Conservation (phyloP, 768 basidiomycete genomes). For the Trametes cingulata region DNA sequence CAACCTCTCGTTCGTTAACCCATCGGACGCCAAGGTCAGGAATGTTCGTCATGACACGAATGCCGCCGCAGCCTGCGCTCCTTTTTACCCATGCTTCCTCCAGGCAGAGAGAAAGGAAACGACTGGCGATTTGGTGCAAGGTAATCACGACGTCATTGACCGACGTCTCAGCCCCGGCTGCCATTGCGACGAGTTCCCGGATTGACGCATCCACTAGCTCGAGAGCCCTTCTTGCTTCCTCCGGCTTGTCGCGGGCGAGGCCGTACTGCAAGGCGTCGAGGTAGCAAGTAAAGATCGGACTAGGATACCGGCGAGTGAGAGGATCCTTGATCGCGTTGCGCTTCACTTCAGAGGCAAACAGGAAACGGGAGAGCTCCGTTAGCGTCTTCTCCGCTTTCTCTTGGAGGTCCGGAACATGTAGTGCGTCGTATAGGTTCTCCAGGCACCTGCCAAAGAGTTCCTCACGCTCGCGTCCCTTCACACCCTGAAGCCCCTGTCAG, state of each 20-base stretch:
- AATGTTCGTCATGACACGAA: slow-evolving; percentile 75
- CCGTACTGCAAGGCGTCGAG: slow-evolving; percentile 82
- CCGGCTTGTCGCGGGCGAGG: slow-evolving; percentile 62
- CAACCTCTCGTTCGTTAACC: slow-evolving; percentile 84
- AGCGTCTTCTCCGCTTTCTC: slow-evolving; percentile 71
- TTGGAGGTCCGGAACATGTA: slow-evolving; percentile 67
- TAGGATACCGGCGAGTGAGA: slow-evolving; percentile 53
- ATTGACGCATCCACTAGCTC: slow-evolving; percentile 63
- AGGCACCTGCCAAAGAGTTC: slow-evolving; percentile 68
- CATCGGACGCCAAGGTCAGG: slow-evolving; percentile 74
- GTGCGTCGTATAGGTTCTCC: slow-evolving; percentile 77
- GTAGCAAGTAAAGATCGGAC: slow-evolving; percentile 62
- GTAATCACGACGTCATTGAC: slow-evolving; percentile 62
- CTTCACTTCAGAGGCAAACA: slow-evolving; percentile 77
- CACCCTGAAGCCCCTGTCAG: slow-evolving; percentile 48
- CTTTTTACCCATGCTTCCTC: slow-evolving; percentile 91
- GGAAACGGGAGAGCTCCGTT: slow-evolving; percentile 62
- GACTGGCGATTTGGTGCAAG: slow-evolving; percentile 78
- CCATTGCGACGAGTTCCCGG: slow-evolving; percentile 62
- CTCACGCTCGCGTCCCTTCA: slow-evolving; percentile 71
- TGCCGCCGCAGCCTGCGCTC: slow-evolving; percentile 85
- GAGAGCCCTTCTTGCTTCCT: slow-evolving; percentile 62
- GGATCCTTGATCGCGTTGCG: slow-evolving; percentile 56
- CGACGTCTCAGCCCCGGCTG: slow-evolving; percentile 45
- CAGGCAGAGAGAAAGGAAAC: slow-evolving; percentile 84